These are phyloP conservation scores for Paraglomus brasilianum DNA, from an alignment of 192 early-diverging fungal species.

Conservation along the genomic window DNA sequence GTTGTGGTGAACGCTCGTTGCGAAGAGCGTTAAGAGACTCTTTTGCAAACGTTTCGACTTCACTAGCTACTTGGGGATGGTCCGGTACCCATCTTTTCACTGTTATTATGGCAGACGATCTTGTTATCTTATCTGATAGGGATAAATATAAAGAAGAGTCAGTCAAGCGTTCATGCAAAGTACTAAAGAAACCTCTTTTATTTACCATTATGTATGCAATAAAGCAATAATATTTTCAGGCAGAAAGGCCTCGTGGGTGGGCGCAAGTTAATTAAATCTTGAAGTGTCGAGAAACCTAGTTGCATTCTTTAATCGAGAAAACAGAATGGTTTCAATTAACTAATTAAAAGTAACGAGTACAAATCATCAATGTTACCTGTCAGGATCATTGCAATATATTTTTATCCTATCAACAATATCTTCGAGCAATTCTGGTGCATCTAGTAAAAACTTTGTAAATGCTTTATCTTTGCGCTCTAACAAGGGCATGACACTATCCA, in stretches of 20 bases:
- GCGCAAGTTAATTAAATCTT: constrained; percentile 56
- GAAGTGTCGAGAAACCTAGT: constrained; percentile 46
- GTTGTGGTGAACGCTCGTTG: constrained; percentile 14
- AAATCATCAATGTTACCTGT: constrained; percentile 33
- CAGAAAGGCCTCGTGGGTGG: constrained; percentile 55
- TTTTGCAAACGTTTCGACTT: constrained; percentile 52
- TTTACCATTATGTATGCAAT: constrained; percentile 50
- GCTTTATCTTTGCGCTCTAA: constrained; percentile 69
- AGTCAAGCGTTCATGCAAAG: background rate
- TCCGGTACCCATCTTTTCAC: constrained; percentile 62
- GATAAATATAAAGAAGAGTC: background rate
- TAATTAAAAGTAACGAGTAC: background rate
- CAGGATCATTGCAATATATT: constrained; percentile 64
- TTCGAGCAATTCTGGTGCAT: constrained; percentile 69
- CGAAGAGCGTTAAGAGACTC: constrained; percentile 28
- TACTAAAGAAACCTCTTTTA: background rate
- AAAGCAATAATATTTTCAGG: constrained; percentile 56
- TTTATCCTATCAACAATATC: constrained; percentile 61
- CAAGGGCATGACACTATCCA: constrained; percentile 38
- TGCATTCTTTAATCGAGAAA: constrained; percentile 6
- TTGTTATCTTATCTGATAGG: constrained; percentile 39
- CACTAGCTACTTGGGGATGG: constrained; percentile 33
- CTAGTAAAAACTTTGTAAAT: constrained; percentile 72
- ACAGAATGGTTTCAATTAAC: too few species aligned
- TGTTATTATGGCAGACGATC: constrained; percentile 60